phyloP scores from a whole-genome alignment of 1,139 yeast species.

The Pichia sp. region DNA sequence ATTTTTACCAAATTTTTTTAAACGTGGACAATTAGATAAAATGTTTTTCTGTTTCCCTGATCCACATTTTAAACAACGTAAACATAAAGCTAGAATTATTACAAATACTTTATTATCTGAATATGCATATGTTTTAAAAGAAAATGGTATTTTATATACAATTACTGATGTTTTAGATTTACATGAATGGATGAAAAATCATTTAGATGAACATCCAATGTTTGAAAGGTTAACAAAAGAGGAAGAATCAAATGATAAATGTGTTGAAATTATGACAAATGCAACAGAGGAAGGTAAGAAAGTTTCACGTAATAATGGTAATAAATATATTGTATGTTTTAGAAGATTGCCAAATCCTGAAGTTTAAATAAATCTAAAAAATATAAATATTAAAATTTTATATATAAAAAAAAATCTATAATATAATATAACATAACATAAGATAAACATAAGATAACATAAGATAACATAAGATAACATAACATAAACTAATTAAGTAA shows the following conservation, averaged over 20 bases:
- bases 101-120: conserved; percentile 85
- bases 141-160: conserved; percentile 86
- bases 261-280: conserved; percentile 81
- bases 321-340: conserved; percentile 84
- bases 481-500: conserved; percentile 1
- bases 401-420: too few relatives aligned
- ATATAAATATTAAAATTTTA: not conserved
- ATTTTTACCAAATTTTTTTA: conserved; percentile 88
- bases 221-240: conserved; percentile 73
- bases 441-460: too few relatives aligned
- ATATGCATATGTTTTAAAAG: conserved; percentile 83
- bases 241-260: conserved; percentile 74
- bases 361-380: conserved; percentile 9
- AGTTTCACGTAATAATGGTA: conserved; percentile 84
- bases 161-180: conserved; percentile 94
- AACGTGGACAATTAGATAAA: conserved; percentile 72
- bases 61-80: conserved; percentile 96
- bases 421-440: too few relatives aligned
- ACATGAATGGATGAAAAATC: conserved; percentile 95
- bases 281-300: conserved; percentile 98
- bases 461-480: too few relatives aligned
- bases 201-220: conserved; percentile 83
- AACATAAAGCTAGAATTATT: conserved; percentile 94
- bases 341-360: conserved; percentile 60
- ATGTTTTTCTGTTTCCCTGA: conserved; percentile 99